phyloP scores from a whole-genome alignment of 306 rosid species.

The Sindora glabra region DNA sequence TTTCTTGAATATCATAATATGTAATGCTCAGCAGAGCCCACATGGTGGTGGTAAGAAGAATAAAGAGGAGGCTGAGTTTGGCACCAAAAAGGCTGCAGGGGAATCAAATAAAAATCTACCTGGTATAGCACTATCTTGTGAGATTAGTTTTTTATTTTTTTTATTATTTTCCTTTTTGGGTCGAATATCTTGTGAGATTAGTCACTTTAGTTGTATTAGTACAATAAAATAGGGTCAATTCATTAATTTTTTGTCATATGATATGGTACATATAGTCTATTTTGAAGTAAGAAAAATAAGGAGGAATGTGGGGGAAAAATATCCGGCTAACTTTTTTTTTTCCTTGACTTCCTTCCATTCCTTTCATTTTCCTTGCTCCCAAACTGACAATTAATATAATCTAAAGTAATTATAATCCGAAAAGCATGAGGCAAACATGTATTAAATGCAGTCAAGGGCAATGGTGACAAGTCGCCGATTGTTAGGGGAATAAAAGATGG shows the following conservation, averaged over 20 bases:
- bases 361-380: too few species aligned
- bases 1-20: slow-evolving; percentile 8
- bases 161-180: too few species aligned
- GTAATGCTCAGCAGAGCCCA: slow-evolving; percentile 26
- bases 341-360: too few species aligned
- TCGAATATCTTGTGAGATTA: too few species aligned
- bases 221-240: neutral
- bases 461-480: slow-evolving; percentile 9
- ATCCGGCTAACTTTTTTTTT: too few species aligned
- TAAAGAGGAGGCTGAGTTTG: slow-evolving; percentile 13
- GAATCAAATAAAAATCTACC: slow-evolving; percentile 19
- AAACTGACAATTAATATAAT: too few species aligned
- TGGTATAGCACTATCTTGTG: slow-evolving; percentile 27
- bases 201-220: neutral
- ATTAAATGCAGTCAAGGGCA: slow-evolving; percentile 27
- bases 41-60: slow-evolving; percentile 13
- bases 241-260: too few species aligned
- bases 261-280: too few species aligned
- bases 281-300: too few species aligned
- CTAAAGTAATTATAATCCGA: neutral
- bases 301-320: too few species aligned
- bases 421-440: neutral
- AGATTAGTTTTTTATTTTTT: neutral
- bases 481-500: neutral
- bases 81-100: slow-evolving; percentile 16